These are phyloP conservation scores for Poa annua DNA, from an alignment of 176 grass and related monocot species.

Conservation along the genomic window DNA sequence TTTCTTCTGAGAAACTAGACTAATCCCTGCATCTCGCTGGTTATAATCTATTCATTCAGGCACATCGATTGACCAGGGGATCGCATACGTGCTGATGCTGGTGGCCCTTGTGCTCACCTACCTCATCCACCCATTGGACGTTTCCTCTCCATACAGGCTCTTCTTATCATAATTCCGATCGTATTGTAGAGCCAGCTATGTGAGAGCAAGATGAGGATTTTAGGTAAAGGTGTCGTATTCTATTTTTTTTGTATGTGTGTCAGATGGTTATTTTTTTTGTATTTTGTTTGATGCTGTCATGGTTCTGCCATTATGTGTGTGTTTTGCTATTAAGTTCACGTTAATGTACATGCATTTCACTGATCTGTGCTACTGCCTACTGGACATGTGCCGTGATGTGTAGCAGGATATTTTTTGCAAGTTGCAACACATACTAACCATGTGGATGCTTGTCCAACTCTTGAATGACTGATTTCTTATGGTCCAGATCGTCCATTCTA, in stretches of 20 bases:
- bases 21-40: not conserved
- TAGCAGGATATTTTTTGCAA: slow-evolving; percentile 8
- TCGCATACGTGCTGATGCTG: slow-evolving; percentile 78
- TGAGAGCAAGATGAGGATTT: slow-evolving; percentile 18
- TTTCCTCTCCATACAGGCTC: slow-evolving; percentile 68
- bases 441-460: slow-evolving; percentile 20
- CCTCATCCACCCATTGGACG: slow-evolving; percentile 76
- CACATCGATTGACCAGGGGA: slow-evolving; percentile 82
- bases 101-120: slow-evolving; percentile 82
- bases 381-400: slow-evolving; percentile 19
- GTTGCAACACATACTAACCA: slow-evolving; percentile 10
- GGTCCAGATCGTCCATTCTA: not conserved
- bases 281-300: slow-evolving; percentile 32
- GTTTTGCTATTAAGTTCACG: not conserved
- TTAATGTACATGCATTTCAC: slow-evolving; percentile 5
- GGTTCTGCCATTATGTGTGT: slow-evolving; percentile 17
- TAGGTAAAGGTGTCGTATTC: slow-evolving; percentile 21
- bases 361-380: not conserved
- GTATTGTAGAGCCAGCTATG: slow-evolving; percentile 18
- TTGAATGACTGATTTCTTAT: slow-evolving; percentile 15
- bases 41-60: slow-evolving; percentile 40
- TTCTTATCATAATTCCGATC: slow-evolving; percentile 39
- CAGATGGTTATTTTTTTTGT: slow-evolving; percentile 10
- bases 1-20: not conserved
- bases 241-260: slow-evolving; percentile 15